Base-by-base conservation (phyloP, 176 grass and related monocot genomes). In the Paspalum notatum region DNA sequence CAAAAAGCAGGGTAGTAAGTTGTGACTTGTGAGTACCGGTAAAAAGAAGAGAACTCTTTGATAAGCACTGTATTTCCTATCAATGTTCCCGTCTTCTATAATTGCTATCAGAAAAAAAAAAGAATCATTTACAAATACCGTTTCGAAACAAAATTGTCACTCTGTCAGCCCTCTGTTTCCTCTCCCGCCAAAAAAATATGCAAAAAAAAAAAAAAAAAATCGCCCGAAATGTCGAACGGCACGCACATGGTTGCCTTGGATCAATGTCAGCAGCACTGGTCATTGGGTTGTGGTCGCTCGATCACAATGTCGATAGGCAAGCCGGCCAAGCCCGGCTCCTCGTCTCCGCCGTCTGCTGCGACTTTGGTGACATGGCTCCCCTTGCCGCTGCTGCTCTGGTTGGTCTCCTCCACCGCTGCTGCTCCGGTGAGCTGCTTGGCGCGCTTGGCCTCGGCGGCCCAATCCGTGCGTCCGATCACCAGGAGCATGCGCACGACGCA, bases 401-500 rank as follows among this genome's bases (percentile, higher is more conserved):
- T 52, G 4, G 47, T 45, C 25, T 80, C 73, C 24, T 72, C 73
- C 43, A 66, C 26, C 15, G 45, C 26, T 4, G 10, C 79, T 65
- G 38, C 79, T 66, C 85, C 93, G 12, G 93, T 87, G 66, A 97
- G 80, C 75, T 72, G 72, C 83, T 89, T 80, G 51, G 93, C 93
- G 27, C 90, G 88, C 52, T 89, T 72, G 54, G 93, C 90, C 80
- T 97, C 84, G 20, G 57, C 9, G 9, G 24, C 67, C 93, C 93
- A 97, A 38, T 97, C 88, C 17, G 88, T 97, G 60, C 80, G n/a
- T 3, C 71, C 55, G 61, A 91, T 97, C 5, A 89, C 83, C 15
- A 87, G 58, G 27, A 97, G 70, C 93, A 97, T 97, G 80, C 91
- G 80, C 65, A 93, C 56, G 16, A 93, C 53, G 78, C 93, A 97